phyloP scores from a whole-genome alignment of 2,329 filamentous ascomycete species.

The Pyricularia grisea region DNA sequence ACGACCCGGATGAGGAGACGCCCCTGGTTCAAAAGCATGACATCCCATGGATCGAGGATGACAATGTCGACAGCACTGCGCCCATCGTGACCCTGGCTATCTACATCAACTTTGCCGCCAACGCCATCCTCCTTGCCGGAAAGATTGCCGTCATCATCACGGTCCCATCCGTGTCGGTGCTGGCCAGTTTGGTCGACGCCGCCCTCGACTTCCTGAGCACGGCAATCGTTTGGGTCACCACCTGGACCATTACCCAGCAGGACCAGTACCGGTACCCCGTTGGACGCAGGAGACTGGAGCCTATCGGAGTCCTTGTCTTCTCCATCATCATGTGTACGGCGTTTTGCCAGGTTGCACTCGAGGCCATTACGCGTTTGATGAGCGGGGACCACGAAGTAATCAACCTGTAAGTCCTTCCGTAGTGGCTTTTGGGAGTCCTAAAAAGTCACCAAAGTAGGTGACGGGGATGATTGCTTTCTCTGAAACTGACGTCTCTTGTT shows the following conservation, averaged over 20 bases:
- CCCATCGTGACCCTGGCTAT: conserved; percentile 79
- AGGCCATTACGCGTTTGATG: conserved; percentile 57
- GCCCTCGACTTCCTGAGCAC: conserved; percentile 74
- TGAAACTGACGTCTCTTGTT: conserved; percentile 1
- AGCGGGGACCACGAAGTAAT: conserved; percentile 57
- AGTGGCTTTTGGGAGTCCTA: neutral
- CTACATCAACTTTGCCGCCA: conserved; percentile 75
- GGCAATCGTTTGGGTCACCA: conserved; percentile 72
- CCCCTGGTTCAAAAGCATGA: conserved; percentile 33
- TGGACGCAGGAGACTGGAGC: conserved; percentile 64
- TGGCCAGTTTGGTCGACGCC: conserved; percentile 72
- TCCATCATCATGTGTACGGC: conserved; percentile 80
- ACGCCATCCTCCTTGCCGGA: conserved; percentile 61
- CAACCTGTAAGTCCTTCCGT: conserved; percentile 39
- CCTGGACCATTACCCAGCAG: conserved; percentile 61
- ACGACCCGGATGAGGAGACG: conserved; percentile 18
- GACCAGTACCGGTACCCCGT: conserved; percentile 72
- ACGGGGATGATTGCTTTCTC: neutral
- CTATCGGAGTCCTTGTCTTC: conserved; percentile 72
- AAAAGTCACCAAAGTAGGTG: conserved; percentile 2
- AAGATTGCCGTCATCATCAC: conserved; percentile 71
- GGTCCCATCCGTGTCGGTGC: conserved; percentile 72
- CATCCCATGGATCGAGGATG: conserved; percentile 65
- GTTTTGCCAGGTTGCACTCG: conserved; percentile 67
- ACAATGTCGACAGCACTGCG: conserved; percentile 60